A percentile compares a stretch with the other conserved stretches of the same genome.
These are phyloP conservation scores for Sonneratia caseolaris DNA, from an alignment of 345 rosid species.

Conservation along the genomic window DNA sequence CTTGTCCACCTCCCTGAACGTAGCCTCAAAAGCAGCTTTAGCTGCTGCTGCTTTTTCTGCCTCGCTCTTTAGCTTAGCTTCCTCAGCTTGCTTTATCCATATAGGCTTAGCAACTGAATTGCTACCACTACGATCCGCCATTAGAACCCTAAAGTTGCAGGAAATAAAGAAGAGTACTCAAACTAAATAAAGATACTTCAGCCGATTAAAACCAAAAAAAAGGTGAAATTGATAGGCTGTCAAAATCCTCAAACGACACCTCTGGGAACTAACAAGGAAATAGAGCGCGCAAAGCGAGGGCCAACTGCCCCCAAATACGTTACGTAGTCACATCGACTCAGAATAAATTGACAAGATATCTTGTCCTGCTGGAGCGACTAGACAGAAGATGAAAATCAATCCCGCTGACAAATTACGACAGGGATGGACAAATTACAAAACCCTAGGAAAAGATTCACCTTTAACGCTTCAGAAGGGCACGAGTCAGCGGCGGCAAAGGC, in stretches of 20 bases:
- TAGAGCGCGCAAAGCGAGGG: neutral
- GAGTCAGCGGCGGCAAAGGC: neutral
- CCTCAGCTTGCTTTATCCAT: constrained; percentile 98
- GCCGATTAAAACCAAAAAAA: neutral
- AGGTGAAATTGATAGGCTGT: neutral
- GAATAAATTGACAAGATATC: neutral
- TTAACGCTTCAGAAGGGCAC: neutral
- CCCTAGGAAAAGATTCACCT: neutral
- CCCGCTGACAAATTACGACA: neutral
- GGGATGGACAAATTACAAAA: neutral
- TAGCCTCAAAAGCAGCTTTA: constrained; percentile 93
- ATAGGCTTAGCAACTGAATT: constrained; percentile 43
- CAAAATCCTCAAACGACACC: neutral
- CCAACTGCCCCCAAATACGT: neutral
- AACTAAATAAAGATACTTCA: neutral
- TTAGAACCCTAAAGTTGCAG: constrained; percentile 7
- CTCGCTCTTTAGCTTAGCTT: constrained; percentile 78
- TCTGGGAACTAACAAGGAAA: neutral
- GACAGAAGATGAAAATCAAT: neutral
- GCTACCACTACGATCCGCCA: constrained; percentile 43
- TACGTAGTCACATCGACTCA: neutral
- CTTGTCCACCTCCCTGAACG: constrained; percentile 56
- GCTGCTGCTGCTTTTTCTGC: constrained; percentile 94
- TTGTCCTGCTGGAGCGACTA: neutral
- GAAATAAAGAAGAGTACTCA: neutral